These are phyloP conservation scores for Zizania latifolia DNA, from an alignment of 176 grass and related monocot genomes.

Conservation along the genomic window DNA sequence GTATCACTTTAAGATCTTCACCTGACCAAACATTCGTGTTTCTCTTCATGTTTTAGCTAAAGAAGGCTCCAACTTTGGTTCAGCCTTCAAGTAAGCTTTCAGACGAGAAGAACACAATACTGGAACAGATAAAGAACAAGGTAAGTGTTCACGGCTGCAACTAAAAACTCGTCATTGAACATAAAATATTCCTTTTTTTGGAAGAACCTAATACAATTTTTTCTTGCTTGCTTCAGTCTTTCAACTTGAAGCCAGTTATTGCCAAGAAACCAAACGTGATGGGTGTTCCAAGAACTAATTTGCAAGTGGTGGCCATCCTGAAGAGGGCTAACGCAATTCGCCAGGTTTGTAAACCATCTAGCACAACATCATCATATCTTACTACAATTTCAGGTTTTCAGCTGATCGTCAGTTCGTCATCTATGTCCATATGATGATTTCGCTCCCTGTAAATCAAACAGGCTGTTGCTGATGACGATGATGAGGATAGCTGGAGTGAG, in stretches of 20 bases:
- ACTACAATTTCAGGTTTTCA: conserved; percentile 14
- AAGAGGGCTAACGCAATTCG: conserved; percentile 94
- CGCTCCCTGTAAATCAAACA: conserved; percentile 29
- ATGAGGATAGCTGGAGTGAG: conserved; percentile 86
- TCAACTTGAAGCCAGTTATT: conserved; percentile 70
- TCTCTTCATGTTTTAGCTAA: conserved; percentile 45
- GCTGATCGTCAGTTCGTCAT: not conserved
- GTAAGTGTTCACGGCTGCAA: conserved; percentile 28
- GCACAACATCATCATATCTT: not conserved
- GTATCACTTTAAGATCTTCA: not conserved
- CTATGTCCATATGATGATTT: not conserved
- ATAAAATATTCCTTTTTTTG: not conserved
- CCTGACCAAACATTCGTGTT: not conserved
- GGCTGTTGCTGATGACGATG: conserved; percentile 74
- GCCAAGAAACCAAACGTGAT: conserved; percentile 66
- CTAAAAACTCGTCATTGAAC: not conserved
- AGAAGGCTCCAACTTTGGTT: conserved; percentile 57
- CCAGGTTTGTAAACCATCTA: conserved; percentile 43
- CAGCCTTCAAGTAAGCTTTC: conserved; percentile 49
- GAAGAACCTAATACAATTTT: not conserved
- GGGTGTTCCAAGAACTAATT: conserved; percentile 64
- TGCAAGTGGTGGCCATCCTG: conserved; percentile 85
- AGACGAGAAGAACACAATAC: conserved; percentile 47
- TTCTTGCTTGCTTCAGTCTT: conserved; percentile 49
- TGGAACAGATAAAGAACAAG: conserved; percentile 89